Evolutionary conservation across 2,329 filamentous ascomycete species (phyloP).

Genomic region (Verticillium klebahnii): DNA sequence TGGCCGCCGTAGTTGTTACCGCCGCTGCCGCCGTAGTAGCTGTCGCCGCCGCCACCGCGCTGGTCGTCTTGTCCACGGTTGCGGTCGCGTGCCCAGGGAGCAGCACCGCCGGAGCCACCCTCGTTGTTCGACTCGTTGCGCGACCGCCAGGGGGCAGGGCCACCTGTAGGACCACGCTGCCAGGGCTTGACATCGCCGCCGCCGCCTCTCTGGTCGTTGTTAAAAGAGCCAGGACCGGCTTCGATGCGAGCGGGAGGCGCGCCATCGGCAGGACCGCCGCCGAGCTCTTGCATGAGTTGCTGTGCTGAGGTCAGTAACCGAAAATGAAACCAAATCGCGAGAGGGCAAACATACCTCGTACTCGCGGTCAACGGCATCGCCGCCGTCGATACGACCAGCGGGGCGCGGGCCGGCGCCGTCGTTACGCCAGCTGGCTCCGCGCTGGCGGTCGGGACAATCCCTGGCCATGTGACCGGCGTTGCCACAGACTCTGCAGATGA

Average conservation of each 20-base stretch:
- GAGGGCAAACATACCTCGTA: constrained; percentile 69
- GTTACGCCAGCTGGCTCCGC: constrained; percentile 89
- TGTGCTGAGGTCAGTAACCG: constrained; percentile 39
- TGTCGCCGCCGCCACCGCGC: constrained; percentile 23
- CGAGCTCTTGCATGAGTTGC: constrained; percentile 98
- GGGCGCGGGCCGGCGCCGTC: constrained; percentile 48
- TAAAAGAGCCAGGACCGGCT: constrained; percentile 66
- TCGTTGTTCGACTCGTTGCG: constrained; percentile 43
- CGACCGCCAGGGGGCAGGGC: constrained; percentile 73
- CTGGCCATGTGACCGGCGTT: constrained; percentile 98
- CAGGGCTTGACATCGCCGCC: constrained; percentile 73
- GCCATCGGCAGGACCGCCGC: constrained; percentile 61
- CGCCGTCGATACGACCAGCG: constrained; percentile 65
- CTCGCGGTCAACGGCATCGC: constrained; percentile 86
- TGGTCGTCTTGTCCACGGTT: constrained; percentile 36
- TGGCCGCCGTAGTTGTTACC: constrained; percentile 6
- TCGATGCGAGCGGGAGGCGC: constrained; percentile 77
- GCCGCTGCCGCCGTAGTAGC: constrained; percentile 1
- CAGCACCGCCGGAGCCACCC: constrained; percentile 35
- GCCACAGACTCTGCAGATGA: constrained; percentile 96
- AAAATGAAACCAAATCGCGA: background rate
- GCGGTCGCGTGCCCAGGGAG: constrained; percentile 61
- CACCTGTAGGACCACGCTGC: constrained; percentile 81
- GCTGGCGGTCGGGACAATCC: constrained; percentile 92
- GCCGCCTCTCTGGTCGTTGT: constrained; percentile 42